These are phyloP conservation scores for Phytophthora agathidicida DNA, from an alignment of 352 stramenopile genomes.

Conservation along the genomic window DNA sequence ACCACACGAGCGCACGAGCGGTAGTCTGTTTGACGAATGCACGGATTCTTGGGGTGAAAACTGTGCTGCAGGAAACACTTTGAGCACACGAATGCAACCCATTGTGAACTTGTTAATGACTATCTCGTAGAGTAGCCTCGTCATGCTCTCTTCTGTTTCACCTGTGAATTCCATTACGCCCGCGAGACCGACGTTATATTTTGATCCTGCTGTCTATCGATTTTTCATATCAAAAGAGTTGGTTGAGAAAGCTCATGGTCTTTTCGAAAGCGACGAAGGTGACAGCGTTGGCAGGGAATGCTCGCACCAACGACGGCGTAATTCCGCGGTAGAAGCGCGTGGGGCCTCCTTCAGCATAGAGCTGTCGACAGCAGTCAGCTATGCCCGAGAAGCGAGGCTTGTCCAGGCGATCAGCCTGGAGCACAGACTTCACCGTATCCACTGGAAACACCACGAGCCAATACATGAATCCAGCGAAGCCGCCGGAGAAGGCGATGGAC, in stretches of 20 bases:
- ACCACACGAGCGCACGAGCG: constrained; percentile 44
- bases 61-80: no score
- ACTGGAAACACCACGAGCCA: constrained; percentile 84
- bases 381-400: constrained; percentile 74
- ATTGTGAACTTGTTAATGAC: no score
- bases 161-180: no score
- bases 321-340: constrained; percentile 83
- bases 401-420: constrained; percentile 78
- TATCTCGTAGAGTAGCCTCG: no score
- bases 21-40: no score
- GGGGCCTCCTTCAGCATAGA: constrained; percentile 71
- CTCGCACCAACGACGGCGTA: constrained; percentile 72
- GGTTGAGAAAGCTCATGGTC: constrained; percentile 74
- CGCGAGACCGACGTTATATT: constrained; percentile 6
- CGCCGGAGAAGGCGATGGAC: constrained; percentile 70
- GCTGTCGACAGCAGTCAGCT: constrained; percentile 66
- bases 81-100: no score
- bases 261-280: constrained; percentile 89
- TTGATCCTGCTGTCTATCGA: constrained; percentile 4
- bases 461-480: constrained; percentile 85
- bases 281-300: constrained; percentile 85
- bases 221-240: constrained; percentile 60
- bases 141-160: no score
- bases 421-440: constrained; percentile 86
- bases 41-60: no score